Percentiles rank a stretch among this genome's conserved stretches.
Conservation (phyloP, 805 yeast genomes). For the Candida khao-thaluensis region DNA sequence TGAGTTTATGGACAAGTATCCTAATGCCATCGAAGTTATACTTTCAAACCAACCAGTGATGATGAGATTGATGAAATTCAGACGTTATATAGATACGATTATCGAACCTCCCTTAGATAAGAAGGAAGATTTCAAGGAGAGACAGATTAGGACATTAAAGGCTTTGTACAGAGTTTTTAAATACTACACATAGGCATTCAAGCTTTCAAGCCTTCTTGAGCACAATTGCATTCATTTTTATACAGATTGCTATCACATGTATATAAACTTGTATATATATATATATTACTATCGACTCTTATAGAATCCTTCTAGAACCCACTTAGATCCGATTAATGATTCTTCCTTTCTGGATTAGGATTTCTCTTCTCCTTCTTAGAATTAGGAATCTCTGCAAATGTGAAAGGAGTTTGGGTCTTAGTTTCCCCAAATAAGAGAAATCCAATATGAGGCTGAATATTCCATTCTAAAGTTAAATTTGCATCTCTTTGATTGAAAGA, state of each 20-base stretch:
- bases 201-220: too few relatives aligned
- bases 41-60: slow-evolving; percentile 9
- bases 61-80: slow-evolving; percentile 18
- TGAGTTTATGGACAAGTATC: slow-evolving; percentile 32
- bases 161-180: slow-evolving; percentile 18
- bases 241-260: too few relatives aligned
- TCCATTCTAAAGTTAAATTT: slow-evolving; percentile 75
- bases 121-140: slow-evolving; percentile 21
- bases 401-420: slow-evolving; percentile 23
- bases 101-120: slow-evolving; percentile 17
- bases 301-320: too few relatives aligned
- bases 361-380: slow-evolving; percentile 3
- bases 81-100: slow-evolving; percentile 22
- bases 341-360: slow-evolving; percentile 13
- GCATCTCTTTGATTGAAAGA: slow-evolving; percentile 64
- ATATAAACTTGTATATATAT: slow-evolving; percentile 10
- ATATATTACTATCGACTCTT: neutral
- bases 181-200: too few relatives aligned
- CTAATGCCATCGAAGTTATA: slow-evolving; percentile 32
- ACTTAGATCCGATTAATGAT: slow-evolving; percentile 4
- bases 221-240: too few relatives aligned
- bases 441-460: slow-evolving; percentile 90
- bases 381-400: slow-evolving; percentile 24
- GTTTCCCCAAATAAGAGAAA: slow-evolving; percentile 68
- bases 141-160: slow-evolving; percentile 23